Evolutionary conservation across 257 asterid species (phyloP).

Genomic region (Avicennia marina): DNA sequence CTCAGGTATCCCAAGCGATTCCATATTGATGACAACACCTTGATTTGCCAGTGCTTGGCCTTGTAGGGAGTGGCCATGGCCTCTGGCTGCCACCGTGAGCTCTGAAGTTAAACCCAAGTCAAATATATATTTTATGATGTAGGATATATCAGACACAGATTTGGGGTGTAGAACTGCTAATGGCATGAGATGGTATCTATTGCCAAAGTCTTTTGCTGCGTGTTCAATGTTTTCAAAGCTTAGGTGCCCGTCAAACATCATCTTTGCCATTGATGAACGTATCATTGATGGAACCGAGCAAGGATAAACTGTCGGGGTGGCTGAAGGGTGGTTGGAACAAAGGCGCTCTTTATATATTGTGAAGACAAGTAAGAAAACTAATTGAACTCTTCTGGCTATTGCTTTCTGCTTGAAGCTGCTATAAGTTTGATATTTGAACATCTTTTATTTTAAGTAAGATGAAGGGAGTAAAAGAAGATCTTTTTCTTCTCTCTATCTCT

Average conservation of each 20-base stretch:
- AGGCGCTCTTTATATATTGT: constrained; percentile 37
- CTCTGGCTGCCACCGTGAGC: constrained; percentile 75
- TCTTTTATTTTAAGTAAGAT: constrained; percentile 10
- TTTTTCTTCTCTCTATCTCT: too few relatives aligned
- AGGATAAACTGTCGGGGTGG: constrained; percentile 23
- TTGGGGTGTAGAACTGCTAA: constrained; percentile 63
- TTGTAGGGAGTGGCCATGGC: constrained; percentile 78
- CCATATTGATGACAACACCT: constrained; percentile 71
- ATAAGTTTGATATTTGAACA: constrained; percentile 7
- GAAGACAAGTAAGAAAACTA: constrained; percentile 38
- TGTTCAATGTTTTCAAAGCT: constrained; percentile 36
- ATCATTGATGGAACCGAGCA: constrained; percentile 21
- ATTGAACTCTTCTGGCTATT: constrained; percentile 32
- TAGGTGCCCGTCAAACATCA: constrained; percentile 51
- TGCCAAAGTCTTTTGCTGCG: too few relatives aligned
- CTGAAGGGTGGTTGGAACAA: constrained; percentile 32
- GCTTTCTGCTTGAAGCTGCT: constrained; percentile 34
- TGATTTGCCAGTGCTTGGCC: constrained; percentile 80
- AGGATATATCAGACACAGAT: constrained; percentile 65
- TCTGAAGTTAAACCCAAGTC: constrained; percentile 42
- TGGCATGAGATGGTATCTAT: constrained; percentile 51
- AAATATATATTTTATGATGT: constrained; percentile 38
- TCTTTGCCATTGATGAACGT: constrained; percentile 30
- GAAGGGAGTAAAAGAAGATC: too few relatives aligned
- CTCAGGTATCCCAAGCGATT: constrained; percentile 37